Base-by-base conservation (phyloP, 192 early-diverging fungal species). In the Backusella morwellensis region DNA sequence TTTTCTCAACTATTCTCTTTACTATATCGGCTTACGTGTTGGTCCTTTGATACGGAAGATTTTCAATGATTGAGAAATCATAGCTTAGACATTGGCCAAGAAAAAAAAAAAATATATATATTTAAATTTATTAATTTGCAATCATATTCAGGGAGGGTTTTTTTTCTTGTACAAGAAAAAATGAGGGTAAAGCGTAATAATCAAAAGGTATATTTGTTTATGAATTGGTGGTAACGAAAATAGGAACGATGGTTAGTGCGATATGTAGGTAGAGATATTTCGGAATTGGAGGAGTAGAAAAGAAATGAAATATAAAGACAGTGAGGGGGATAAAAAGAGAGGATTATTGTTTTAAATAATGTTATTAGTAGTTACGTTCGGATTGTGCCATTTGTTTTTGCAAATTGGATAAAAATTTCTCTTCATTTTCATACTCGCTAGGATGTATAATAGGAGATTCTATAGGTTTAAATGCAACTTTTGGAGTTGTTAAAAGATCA, bases 371-470 rank as follows among this genome's bases (percentile, higher is more conserved):
- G 8, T 41, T 70, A 14, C 15, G 42, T 23, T 70, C 44, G 40
- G 36, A 42, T 32, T 42, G 66, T 11, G 29, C 19, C 19, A 77
- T 52, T 14, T 66, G 26, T 54, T 77, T 66, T 17, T 77, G 75
- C 1, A 68, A 66, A 32, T 70, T 68, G 21, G 54, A 23, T 23
- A 56, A 56, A 23, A 63, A 63, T 63, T 63, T 63, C 26, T 78
- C 70, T 32, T 77, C 77, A 29, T 72, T 71, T 17, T 78, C 66
- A 23, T 78, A 78, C 41, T 78, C 77, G 26, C 77, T 78, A n/a
- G 77, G 77, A 29, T 78, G 72, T 17, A 78, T 78, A 26, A 74
- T 73, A 11, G 54, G 73, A 7, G 73, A 74, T 14, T 41, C 52
- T 29, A 66, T 23, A 38, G 73, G 38, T 15, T 66, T 74, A 23